Base-by-base conservation (phyloP, 192 early-diverging fungal species). In the Geranomyces michiganensis region DNA sequence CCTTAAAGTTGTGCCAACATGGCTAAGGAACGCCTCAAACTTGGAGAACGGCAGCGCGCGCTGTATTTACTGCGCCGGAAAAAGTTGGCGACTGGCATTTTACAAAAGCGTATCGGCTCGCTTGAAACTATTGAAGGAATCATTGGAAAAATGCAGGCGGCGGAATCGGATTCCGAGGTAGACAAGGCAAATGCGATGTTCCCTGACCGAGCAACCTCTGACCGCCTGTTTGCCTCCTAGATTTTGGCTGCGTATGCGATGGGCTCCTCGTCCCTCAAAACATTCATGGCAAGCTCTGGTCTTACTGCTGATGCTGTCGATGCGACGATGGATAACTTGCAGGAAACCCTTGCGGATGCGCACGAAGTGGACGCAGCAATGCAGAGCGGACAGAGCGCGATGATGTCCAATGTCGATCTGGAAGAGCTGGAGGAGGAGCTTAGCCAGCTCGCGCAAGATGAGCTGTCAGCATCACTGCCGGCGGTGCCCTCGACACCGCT, bases 91-190 rank as follows among this genome's bases (percentile, higher is more conserved):
- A 80, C 82, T 14, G 62, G 75, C 12, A 63, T 91, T n/a, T 51
- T 91, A 17, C 79, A 84, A 27, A 82, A 86, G 60, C 77, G 89
- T 9, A 33, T 90, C 9, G 64, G 65, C 8, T 88, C 87, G 19
- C 67, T 89, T 14, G 83, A 88, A 30, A 85, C 85, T 0, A 79
- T 91, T 29, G 86, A 87, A 22, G 73, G 75, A 5, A 87, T 91
- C 29, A 58, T 91, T 26, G 71, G 84, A 30, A 86, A 85, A 58
- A 90, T 91, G 45, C 84, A 89, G 56, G 72, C 74, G 8, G 86
- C 89, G 10, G 87, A 89, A 56, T 82, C 81, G 10, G 87, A 91
- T 68, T 48, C 82, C 0, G 87, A 89, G 73, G 87, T 84, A 76
- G n/a, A n/a, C n/a, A n/a, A n/a, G n/a, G n/a, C 24, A 33, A 7